Percentiles rank a stretch among this genome's conserved stretches.
phyloP scores from a whole-genome alignment of 768 basidiomycete genomes.

The Amanita rubescens region DNA sequence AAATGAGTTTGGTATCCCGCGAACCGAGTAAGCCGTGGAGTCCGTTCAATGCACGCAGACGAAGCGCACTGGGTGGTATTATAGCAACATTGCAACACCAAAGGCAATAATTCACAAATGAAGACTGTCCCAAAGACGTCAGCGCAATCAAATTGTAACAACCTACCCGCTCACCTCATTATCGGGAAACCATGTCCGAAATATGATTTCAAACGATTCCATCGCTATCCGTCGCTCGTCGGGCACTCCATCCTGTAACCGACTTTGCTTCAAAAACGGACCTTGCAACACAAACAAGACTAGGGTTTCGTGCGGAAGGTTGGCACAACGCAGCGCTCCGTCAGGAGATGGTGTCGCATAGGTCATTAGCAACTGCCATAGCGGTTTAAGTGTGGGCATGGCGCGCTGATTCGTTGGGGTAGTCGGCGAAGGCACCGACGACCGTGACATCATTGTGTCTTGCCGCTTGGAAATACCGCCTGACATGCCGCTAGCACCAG shows the following conservation, averaged over 20 bases:
- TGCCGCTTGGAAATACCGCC: constrained; percentile 19
- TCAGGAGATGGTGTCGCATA: constrained; percentile 29
- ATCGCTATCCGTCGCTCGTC: constrained; percentile 50
- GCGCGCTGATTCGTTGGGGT: constrained; percentile 18
- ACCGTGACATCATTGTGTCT: constrained; percentile 35
- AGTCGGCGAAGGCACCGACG: constrained; percentile 27
- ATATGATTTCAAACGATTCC: constrained; percentile 53
- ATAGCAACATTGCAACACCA: constrained; percentile 67
- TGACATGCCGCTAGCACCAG: constrained; percentile 2
- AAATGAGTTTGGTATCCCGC: constrained; percentile 19
- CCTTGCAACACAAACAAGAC: constrained; percentile 51
- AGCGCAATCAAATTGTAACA: neutral
- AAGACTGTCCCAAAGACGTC: constrained; percentile 21
- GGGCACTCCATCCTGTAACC: constrained; percentile 28
- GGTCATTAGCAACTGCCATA: constrained; percentile 40
- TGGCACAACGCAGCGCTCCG: constrained; percentile 17
- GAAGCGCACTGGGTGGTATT: constrained; percentile 30
- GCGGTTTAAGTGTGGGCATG: constrained; percentile 31
- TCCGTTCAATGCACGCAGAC: constrained; percentile 42
- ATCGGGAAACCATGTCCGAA: constrained; percentile 48
- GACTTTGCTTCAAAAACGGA: constrained; percentile 42
- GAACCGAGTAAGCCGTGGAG: constrained; percentile 40
- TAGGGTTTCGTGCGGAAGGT: constrained; percentile 49
- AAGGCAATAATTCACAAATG: constrained; percentile 49
- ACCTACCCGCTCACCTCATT: constrained; percentile 40